Base-by-base conservation (phyloP, 257 asterid species). In the Ballota nigra region DNA sequence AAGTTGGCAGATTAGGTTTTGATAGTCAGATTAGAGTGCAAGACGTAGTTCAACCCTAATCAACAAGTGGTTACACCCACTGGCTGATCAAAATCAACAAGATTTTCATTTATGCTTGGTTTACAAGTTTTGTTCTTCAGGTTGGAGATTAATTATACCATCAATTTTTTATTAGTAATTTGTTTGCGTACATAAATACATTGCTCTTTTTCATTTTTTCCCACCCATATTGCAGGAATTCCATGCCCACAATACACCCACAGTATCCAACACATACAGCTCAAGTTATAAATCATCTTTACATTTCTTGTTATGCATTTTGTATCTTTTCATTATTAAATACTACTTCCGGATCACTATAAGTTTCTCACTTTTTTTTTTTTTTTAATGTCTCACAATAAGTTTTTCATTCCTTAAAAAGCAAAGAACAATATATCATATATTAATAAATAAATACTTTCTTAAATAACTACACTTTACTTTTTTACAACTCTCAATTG, bases 1-100 rank as follows among this genome's bases (percentile, higher is more conserved):
- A 74, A 70, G 86, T 89, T 78, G 96, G 95, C 89, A 75, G 89
- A 86, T 87, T 84, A 82, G 92, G 92, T 86, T 82, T 51, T 65
- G 82, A 79, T 80, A 78, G 77, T 84, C 77, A 76, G 79, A 63
- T 79, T 64, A 20, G 71, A 61, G 70, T 71, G 77, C 63, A 61
- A 52, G 61, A 85, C 81, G 75, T 77, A 70, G 80, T 82, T 82
- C 88, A 87, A 84, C 84, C 29, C 77, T 70, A 28, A 18, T 51
- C 26, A 16, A 53, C 9, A 51, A 79, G 92, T 87, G 79, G 96
- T 83, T 89, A 86, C 89, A 91, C 87, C 96, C 86, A 87, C 95
- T 91, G 77, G 80, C 69, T 78, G 47, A 71, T 78, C 76, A 80
- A 78, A 72, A 67, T 81, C 76, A 73, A 67, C 77, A 77, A 41